These are phyloP conservation scores for Carex arenaria DNA, from an alignment of 202 grass and related monocot species.

Conservation along the genomic window DNA sequence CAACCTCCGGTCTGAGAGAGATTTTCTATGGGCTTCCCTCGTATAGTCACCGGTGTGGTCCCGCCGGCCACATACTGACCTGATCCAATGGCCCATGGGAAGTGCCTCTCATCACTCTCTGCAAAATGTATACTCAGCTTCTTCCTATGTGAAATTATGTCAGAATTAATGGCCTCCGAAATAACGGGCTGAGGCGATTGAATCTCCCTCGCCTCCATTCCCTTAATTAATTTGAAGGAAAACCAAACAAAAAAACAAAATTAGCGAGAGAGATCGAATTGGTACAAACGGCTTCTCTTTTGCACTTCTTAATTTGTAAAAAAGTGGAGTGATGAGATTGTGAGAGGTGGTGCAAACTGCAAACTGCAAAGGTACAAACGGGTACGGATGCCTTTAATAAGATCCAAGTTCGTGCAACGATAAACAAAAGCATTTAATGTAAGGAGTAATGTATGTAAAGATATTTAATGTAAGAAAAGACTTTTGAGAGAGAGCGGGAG, in stretches of 20 bases:
- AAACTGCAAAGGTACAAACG: background rate
- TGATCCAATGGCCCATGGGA: constrained; percentile 20
- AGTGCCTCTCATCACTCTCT: constrained; percentile 53
- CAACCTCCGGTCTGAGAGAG: constrained; percentile 72
- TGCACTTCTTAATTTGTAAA: background rate
- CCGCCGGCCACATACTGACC: constrained; percentile 28
- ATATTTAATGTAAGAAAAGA: background rate
- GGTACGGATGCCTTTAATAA: background rate
- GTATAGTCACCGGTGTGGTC: constrained; percentile 60
- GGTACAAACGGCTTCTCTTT: background rate
- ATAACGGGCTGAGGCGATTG: constrained; percentile 30
- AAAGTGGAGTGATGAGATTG: background rate
- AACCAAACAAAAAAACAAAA: no score
- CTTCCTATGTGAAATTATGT: constrained; percentile 24
- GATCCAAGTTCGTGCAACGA: constrained; percentile 3
- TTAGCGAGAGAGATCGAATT: no score
- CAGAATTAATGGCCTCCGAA: background rate
- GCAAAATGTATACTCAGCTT: constrained; percentile 64
- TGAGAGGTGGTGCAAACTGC: background rate
- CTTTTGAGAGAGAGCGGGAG: background rate
- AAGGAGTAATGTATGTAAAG: background rate
- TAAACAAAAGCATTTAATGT: constrained; percentile 8
- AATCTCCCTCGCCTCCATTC: constrained; percentile 53
- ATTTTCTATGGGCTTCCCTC: constrained; percentile 49
- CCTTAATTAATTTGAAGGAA: background rate